These are phyloP conservation scores for Trypanosoma boissoni DNA, from an alignment of 208 protist genomes.

Conservation along the genomic window DNA sequence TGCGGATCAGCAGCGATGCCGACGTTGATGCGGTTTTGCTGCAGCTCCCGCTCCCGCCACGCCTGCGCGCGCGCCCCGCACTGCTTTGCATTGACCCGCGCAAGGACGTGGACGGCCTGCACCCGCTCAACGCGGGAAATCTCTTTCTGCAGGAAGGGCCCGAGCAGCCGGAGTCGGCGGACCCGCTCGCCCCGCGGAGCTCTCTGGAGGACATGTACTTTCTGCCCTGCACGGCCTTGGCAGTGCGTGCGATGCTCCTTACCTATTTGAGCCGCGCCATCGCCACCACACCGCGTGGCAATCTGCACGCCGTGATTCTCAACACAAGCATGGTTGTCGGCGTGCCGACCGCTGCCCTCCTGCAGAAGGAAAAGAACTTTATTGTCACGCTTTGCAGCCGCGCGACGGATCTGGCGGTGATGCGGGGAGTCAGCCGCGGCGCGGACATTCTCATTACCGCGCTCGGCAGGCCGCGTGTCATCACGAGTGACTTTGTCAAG, in stretches of 20 bases:
- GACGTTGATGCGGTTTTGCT: conserved; percentile 78
- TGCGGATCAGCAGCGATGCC: conserved; percentile 30
- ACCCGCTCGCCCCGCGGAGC: conserved; percentile 23
- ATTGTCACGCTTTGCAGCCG: conserved; percentile 92
- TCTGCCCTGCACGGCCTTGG: conserved; percentile 61
- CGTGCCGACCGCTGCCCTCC: conserved; percentile 88
- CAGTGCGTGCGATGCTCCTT: conserved; percentile 55
- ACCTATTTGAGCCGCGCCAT: conserved; percentile 36
- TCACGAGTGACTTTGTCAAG: conserved; percentile 83
- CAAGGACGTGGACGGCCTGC: conserved; percentile 94
- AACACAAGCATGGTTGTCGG: conserved; percentile 94
- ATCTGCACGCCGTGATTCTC: conserved; percentile 89
- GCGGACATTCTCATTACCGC: conserved; percentile 94
- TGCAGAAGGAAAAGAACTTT: conserved; percentile 74
- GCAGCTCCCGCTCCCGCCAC: conserved; percentile 92
- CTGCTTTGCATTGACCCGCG: conserved; percentile 58
- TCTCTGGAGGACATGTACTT: conserved; percentile 56
- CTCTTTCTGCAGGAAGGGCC: conserved; percentile 63
- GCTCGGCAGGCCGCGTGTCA: conserved; percentile 82
- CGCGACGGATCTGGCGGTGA: conserved; percentile 62
- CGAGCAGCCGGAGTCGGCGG: conserved; percentile 25
- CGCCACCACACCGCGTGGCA: conserved; percentile 4
- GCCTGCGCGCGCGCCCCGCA: conserved; percentile 75
- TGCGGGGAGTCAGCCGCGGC: conserved; percentile 33
- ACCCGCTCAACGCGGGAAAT: conserved; percentile 89